A percentile compares a stretch with the other conserved stretches of the same genome.
These are phyloP conservation scores for Penicillium sp. DNA, from an alignment of 2,329 filamentous ascomycete genomes.

Conservation along the genomic window DNA sequence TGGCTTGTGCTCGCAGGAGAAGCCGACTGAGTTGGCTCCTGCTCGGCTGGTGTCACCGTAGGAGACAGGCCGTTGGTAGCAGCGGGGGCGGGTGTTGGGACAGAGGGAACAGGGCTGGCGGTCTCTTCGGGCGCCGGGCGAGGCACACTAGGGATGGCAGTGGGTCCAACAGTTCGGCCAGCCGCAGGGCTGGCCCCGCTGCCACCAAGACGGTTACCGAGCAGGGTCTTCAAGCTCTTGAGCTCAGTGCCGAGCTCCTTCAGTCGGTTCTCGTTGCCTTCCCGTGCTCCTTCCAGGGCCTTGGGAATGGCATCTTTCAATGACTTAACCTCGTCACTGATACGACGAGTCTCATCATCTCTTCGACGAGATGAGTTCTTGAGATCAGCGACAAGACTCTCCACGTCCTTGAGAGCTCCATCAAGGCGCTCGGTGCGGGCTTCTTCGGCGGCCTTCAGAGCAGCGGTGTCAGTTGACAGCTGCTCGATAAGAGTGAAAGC, in stretches of 20 bases:
- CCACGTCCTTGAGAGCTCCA: slow-evolving; percentile 76
- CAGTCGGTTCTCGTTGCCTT: slow-evolving; percentile 75
- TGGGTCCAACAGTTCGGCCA: slow-evolving; percentile 32
- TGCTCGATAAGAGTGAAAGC: slow-evolving; percentile 92
- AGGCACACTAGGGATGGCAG: slow-evolving; percentile 22
- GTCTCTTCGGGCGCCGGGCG: slow-evolving; percentile 25
- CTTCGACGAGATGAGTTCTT: slow-evolving; percentile 78
- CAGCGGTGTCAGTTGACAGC: slow-evolving; percentile 83
- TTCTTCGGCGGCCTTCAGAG: slow-evolving; percentile 83
- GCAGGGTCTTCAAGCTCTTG: slow-evolving; percentile 86
- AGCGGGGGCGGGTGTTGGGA: neutral
- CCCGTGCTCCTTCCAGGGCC: slow-evolving; percentile 84
- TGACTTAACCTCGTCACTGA: slow-evolving; percentile 81
- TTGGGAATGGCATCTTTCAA: slow-evolving; percentile 85
- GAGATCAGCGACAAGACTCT: slow-evolving; percentile 76
- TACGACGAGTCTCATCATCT: slow-evolving; percentile 82
- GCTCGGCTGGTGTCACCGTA: slow-evolving; percentile 30
- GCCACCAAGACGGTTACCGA: slow-evolving; percentile 62
- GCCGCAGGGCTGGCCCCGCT: slow-evolving; percentile 33
- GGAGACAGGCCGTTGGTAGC: slow-evolving; percentile 30
- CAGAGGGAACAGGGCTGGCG: slow-evolving; percentile 21
- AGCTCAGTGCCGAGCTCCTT: slow-evolving; percentile 85
- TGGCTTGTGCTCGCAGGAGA: slow-evolving; percentile 31
- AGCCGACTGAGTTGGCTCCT: slow-evolving; percentile 27
- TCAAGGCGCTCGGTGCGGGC: slow-evolving; percentile 82